These are phyloP conservation scores for Candida saitoana DNA, from an alignment of 805 yeast genomes.

Conservation along the genomic window DNA sequence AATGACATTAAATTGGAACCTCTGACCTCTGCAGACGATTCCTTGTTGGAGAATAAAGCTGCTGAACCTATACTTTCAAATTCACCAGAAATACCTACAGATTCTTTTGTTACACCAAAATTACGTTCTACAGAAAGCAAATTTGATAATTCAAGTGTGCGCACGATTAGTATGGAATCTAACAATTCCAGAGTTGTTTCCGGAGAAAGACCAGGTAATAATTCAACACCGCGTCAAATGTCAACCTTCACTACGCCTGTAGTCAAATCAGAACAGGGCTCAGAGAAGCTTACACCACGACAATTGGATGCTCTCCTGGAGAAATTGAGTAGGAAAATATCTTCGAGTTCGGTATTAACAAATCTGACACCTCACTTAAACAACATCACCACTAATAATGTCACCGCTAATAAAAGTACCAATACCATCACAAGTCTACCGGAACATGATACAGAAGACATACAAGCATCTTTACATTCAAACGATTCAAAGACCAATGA, in stretches of 20 bases:
- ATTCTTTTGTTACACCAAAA: not conserved
- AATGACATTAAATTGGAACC: not conserved
- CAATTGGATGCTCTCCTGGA: constrained; percentile 6
- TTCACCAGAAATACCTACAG: not conserved
- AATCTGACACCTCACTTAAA: not conserved
- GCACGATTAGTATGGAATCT: not conserved
- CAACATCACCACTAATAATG: not conserved
- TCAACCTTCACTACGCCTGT: not conserved
- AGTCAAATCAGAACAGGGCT: not conserved
- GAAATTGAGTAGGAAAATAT: constrained; percentile 4
- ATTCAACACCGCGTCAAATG: not conserved
- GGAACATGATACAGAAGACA: not conserved
- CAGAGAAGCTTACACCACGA: constrained; percentile 4
- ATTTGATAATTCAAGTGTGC: not conserved
- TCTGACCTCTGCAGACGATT: not conserved
- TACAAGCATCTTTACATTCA: not conserved
- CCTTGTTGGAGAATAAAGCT: not conserved
- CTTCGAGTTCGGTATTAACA: constrained; percentile 1
- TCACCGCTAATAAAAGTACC: not conserved
- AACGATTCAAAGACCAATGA: not conserved
- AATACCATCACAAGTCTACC: not conserved
- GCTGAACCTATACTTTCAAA: not conserved
- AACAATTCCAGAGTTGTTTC: not conserved
- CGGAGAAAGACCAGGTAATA: not conserved
- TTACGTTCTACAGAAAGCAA: not conserved